These are phyloP conservation scores for Metrosideros polymorpha DNA, from an alignment of 441 rosid genomes.

Conservation along the genomic window DNA sequence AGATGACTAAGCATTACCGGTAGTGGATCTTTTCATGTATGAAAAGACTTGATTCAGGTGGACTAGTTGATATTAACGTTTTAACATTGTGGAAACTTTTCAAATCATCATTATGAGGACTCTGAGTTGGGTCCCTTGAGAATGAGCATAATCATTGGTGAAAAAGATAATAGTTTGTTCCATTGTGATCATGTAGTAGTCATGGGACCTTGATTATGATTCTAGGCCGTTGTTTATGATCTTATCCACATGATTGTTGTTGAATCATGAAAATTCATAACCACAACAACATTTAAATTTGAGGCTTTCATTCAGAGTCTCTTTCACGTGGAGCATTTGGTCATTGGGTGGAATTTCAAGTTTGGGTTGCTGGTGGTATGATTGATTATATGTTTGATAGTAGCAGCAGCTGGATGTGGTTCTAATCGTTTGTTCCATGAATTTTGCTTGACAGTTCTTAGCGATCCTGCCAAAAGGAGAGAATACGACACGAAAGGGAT, in stretches of 20 bases:
- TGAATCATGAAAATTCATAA: not conserved
- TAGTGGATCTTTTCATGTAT: not conserved
- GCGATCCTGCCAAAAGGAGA: conserved; percentile 57
- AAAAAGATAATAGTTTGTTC: not conserved
- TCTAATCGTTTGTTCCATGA: not conserved
- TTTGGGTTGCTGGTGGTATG: not conserved
- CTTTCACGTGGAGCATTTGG: not conserved
- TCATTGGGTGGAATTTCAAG: not conserved
- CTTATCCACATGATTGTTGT: not conserved
- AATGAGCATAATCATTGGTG: not conserved
- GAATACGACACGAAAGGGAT: conserved; percentile 77
- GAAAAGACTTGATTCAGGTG: not conserved
- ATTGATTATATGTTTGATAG: not conserved
- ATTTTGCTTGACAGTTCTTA: conserved; percentile 46
- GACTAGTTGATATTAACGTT: not conserved
- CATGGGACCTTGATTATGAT: not conserved
- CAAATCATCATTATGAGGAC: not conserved
- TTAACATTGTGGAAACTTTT: not conserved
- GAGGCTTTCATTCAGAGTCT: not conserved
- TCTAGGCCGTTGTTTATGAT: not conserved
- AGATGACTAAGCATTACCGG: not conserved
- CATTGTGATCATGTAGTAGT: not conserved
- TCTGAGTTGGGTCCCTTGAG: not conserved
- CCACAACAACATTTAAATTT: not conserved
- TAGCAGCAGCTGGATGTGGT: not conserved